Evolutionary conservation across 1,284 basidiomycete genomes (phyloP).

Genomic region (Moesziomyces aphidis): DNA sequence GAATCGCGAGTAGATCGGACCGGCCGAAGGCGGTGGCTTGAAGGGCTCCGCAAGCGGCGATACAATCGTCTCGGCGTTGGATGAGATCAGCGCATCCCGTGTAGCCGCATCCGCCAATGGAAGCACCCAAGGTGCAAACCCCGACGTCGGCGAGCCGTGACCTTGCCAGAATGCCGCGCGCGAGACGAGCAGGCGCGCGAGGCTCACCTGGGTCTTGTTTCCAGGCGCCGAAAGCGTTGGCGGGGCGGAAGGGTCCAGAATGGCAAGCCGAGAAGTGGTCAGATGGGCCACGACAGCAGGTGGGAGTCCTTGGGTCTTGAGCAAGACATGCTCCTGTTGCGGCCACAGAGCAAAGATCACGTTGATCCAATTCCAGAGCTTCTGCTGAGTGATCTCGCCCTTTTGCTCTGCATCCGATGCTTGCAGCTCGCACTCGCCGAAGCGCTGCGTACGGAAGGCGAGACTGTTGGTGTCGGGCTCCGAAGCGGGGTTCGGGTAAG

Average conservation of each 20-base stretch:
- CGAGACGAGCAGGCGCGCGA: slow-evolving; percentile 30
- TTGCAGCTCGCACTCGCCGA: slow-evolving; percentile 20
- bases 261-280: slow-evolving; percentile 32
- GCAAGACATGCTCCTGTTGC: slow-evolving; percentile 41
- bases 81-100: slow-evolving; percentile 18
- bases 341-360: slow-evolving; percentile 55
- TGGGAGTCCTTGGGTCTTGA: slow-evolving; percentile 10
- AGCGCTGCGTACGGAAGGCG: slow-evolving; percentile 38
- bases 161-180: slow-evolving; percentile 63
- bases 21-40: slow-evolving; percentile 17
- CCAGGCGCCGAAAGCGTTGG: slow-evolving; percentile 3
- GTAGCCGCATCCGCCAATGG: slow-evolving; percentile 29
- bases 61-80: slow-evolving; percentile 16
- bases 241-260: slow-evolving; percentile 38
- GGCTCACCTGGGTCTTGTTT: slow-evolving; percentile 15
- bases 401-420: background rate
- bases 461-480: slow-evolving; percentile 62
- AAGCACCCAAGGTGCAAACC: slow-evolving; percentile 43
- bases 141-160: slow-evolving; percentile 23
- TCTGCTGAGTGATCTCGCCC: slow-evolving; percentile 3
- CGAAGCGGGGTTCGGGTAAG: slow-evolving; percentile 45
- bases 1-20: slow-evolving; percentile 58
- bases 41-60: slow-evolving; percentile 21
- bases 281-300: slow-evolving; percentile 13
- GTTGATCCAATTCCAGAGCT: slow-evolving; percentile 49